Conservation (phyloP, 352 stramenopile species). For the Phytopythium mirpurense region DNA sequence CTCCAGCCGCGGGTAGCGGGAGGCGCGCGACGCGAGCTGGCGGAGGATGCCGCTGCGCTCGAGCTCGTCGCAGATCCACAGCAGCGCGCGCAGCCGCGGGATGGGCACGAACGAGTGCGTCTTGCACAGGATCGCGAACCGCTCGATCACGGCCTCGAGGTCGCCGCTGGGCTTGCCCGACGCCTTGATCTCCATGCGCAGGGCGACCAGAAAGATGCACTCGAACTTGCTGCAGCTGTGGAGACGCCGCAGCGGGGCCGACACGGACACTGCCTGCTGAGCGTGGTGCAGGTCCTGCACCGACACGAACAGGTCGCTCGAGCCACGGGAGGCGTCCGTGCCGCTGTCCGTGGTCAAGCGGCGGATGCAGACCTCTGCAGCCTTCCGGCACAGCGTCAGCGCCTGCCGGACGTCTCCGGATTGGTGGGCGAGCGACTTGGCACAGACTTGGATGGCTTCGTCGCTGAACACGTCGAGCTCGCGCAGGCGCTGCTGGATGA, state of each 20-base stretch:
- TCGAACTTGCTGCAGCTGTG: conserved; percentile 64
- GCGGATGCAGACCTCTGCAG: conserved; percentile 45
- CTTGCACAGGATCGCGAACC: conserved; percentile 63
- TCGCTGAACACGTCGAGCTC: conserved; percentile 54
- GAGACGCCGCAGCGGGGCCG: conserved; percentile 46
- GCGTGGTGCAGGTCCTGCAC: conserved; percentile 50
- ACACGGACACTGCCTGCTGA: conserved; percentile 46
- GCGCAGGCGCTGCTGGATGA: conserved; percentile 55
- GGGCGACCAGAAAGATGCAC: conserved; percentile 60
- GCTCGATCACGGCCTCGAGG: conserved; percentile 58
- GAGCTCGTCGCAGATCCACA: conserved; percentile 60
- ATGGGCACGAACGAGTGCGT: conserved; percentile 58
- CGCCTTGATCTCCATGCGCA: conserved; percentile 54
- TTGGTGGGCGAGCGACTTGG: conserved; percentile 60
- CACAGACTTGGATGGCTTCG: conserved; percentile 57
- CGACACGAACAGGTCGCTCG: conserved; percentile 29
- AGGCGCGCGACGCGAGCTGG: conserved; percentile 34
- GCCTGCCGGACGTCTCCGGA: conserved; percentile 63
- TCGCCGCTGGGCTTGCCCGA: conserved; percentile 28
- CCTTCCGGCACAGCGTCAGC: conserved; percentile 63
- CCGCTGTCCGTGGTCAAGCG: conserved; percentile 13
- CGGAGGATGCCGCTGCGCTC: conserved; percentile 55
- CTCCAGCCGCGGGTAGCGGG: conserved; percentile 46
- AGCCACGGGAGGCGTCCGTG: neutral
- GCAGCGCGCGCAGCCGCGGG: conserved; percentile 40